Evolutionary conservation across 176 grass and related monocot species (phyloP), one percentile per base, ranked within the genome.

Genomic region (Carex kokanica): DNA sequence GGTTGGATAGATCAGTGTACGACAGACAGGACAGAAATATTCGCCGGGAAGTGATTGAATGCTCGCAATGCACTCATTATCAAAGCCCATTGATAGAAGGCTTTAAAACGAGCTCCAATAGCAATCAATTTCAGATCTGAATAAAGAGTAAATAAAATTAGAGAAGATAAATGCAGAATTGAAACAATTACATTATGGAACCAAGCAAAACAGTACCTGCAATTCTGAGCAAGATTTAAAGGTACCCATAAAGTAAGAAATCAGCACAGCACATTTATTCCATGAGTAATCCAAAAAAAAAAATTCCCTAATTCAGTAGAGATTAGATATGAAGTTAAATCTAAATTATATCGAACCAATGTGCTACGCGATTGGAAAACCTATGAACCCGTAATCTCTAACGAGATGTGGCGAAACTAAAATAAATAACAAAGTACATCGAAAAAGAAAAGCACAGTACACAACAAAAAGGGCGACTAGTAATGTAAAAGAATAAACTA

Each of bases 11-110:
- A 99, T 40, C 34, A 99, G 88, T 38, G 97, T 99, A 20, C 93
- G 97, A n/a, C 97, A 99, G 72, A 99, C 97, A 84, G 97, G 97
- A 45, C 97, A 99, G 64, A 99, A 99, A 90, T 99, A 99, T 93
- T 99, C 97, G 49, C 93, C 93, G 80, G 93, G 97, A 86, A 99
- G 93, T 23, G 91, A 90, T 85, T 95, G 93, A 34, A 99, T 99
- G 83, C 81, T 95, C 83, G 83, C 67, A 52, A 99, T 95, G 77
- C 93, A 96, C 71, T 99, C 97, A 87, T 93, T 99, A 79, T 99
- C 97, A 16, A 99, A 99, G 29, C 93, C 97, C 97, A 99, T 93
- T 67, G 64, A 29, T 70, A 45, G 10, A 24, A 49, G 8, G 20
- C 41, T 49, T 51, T 34, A 34, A 34, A 45, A 71, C 7, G 2